phyloP scores from a whole-genome alignment of 176 grass and related monocot species.

The Rhynchospora pubera region DNA sequence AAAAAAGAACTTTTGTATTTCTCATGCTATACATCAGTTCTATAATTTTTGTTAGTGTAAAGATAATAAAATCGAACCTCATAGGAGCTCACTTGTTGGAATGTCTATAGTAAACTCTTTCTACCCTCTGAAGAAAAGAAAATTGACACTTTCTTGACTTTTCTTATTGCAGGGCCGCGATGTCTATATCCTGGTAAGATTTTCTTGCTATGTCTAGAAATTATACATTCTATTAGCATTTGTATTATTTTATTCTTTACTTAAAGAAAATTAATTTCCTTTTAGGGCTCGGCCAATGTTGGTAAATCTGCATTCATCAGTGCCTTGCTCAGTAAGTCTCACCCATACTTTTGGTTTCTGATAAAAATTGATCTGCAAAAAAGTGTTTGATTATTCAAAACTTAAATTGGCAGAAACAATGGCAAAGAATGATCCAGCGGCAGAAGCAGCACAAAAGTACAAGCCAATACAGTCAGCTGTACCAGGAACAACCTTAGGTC shows the following conservation, averaged over 20 bases:
- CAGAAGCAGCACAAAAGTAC: conserved; percentile 93
- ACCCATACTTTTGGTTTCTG: not conserved
- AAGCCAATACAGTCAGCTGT: conserved; percentile 96
- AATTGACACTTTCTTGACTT: not conserved
- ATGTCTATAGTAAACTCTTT: not conserved
- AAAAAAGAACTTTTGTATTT: not conserved
- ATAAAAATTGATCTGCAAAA: not conserved
- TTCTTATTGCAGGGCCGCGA: conserved; percentile 56
- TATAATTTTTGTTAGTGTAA: not conserved
- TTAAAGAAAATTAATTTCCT: not conserved
- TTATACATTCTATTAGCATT: not conserved
- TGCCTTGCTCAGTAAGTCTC: conserved; percentile 72
- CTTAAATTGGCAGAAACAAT: conserved; percentile 47
- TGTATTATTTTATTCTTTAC: not conserved
- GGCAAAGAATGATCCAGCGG: conserved; percentile 81
- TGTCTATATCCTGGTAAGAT: conserved; percentile 87
- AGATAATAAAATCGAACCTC: not conserved
- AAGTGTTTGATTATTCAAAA: not conserved
- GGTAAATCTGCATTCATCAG: conserved; percentile 97
- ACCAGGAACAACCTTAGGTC: conserved; percentile 91
- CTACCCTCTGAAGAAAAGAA: not conserved
- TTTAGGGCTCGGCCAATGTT: conserved; percentile 93
- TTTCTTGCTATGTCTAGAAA: not conserved
- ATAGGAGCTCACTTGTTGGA: not conserved
- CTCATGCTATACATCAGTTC: not conserved